Percentiles rank a stretch among this genome's conserved stretches.
Evolutionary conservation across 75 land plant genomes (phyloP).

Genomic region (Selaginella moellendorffii): DNA sequence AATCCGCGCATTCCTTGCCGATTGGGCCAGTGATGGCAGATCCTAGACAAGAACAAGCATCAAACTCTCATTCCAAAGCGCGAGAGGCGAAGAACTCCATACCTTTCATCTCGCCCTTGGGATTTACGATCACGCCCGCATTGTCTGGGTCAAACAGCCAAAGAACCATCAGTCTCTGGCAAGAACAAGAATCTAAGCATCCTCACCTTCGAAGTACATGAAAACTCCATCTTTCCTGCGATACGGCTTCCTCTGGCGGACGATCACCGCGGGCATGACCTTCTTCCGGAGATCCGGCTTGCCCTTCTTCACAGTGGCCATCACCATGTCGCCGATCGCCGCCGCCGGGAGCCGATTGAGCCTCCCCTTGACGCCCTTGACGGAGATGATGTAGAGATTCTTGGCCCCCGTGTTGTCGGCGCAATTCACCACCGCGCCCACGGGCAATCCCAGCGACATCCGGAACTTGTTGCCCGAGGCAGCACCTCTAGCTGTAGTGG

Average conservation of each 20-base stretch:
- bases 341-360: conserved; percentile 37
- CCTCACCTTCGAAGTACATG: conserved; percentile 53
- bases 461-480: conserved; percentile 39
- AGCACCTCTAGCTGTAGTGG: not conserved
- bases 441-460: conserved; percentile 31
- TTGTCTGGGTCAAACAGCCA: too few relatives aligned
- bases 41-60: too few relatives aligned
- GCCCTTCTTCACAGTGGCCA: conserved; percentile 40
- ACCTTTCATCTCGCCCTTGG: conserved; percentile 68
- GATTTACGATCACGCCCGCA: conserved; percentile 58
- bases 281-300: conserved; percentile 50
- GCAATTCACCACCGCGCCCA: conserved; percentile 33
- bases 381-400: conserved; percentile 29
- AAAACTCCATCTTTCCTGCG: conserved; percentile 41
- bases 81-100: too few relatives aligned
- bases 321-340: conserved; percentile 44
- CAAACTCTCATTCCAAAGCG: too few relatives aligned
- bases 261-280: conserved; percentile 45
- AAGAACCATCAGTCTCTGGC: too few relatives aligned
- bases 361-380: conserved; percentile 41
- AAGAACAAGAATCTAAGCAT: too few relatives aligned
- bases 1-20: conserved; percentile 46
- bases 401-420: conserved; percentile 36
- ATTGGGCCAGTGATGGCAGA: conserved; percentile 46
- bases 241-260: conserved; percentile 34